Percentiles rank a stretch among this genome's conserved stretches.
Conservation (phyloP, 305 asterid genomes). For the Ilex paraguariensis region DNA sequence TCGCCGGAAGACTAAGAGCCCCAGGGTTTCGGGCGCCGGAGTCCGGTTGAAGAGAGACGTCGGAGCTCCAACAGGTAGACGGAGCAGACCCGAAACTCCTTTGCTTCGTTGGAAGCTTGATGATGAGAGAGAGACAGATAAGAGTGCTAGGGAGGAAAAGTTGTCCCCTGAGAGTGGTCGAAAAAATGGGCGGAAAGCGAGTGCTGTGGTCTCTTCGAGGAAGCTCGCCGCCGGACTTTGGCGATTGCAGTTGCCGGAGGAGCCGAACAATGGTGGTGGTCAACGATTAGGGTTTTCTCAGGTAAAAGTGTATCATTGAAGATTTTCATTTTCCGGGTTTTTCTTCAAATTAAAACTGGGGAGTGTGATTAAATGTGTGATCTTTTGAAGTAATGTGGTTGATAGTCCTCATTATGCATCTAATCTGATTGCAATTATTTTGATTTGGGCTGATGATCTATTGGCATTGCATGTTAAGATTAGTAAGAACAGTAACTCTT, state of each 20-base stretch:
- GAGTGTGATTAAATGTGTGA: neutral
- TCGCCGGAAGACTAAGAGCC: conserved; percentile 50
- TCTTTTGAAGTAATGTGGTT: conserved; percentile 4
- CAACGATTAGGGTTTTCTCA: conserved; percentile 42
- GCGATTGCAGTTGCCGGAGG: conserved; percentile 69
- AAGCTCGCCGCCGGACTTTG: conserved; percentile 76
- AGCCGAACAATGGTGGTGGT: conserved; percentile 28
- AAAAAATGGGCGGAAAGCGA: conserved; percentile 32
- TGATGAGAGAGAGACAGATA: conserved; percentile 27
- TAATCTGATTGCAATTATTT: neutral
- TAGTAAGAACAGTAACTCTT: too few species aligned
- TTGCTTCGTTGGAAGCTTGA: conserved; percentile 70
- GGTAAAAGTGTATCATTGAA: conserved; percentile 29
- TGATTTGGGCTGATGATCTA: too few species aligned
- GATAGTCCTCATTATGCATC: neutral
- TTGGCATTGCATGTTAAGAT: too few species aligned
- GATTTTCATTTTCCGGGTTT: too few species aligned
- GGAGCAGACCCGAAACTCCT: conserved; percentile 81
- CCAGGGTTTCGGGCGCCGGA: conserved; percentile 27
- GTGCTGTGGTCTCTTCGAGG: conserved; percentile 50
- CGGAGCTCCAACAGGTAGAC: conserved; percentile 32
- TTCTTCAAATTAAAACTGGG: too few species aligned
- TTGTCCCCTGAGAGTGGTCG: conserved; percentile 34
- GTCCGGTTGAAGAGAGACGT: conserved; percentile 54
- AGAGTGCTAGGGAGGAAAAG: conserved; percentile 15